Evolutionary conservation across 2,329 filamentous ascomycete genomes (phyloP).

Genomic region (Epichloe coenophiala): DNA sequence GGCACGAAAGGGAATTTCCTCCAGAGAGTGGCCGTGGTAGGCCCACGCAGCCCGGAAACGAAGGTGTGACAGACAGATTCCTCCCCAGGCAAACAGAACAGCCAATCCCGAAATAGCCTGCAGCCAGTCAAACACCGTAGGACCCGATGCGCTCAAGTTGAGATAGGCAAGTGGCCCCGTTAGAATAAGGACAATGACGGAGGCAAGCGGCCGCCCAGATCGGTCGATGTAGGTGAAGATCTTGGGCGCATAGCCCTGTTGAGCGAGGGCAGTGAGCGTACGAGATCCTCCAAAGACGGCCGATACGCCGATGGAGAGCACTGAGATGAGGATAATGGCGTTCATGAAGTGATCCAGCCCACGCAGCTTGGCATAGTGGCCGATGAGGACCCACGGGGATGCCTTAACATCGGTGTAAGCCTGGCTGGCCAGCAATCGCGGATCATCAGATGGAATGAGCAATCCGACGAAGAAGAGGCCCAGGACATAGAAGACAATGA

Average conservation of each 20-base stretch:
- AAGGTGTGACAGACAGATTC: slow-evolving; percentile 51
- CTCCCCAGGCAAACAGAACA: slow-evolving; percentile 52
- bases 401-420: slow-evolving; percentile 28
- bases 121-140: slow-evolving; percentile 48
- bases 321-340: slow-evolving; percentile 37
- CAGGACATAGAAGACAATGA: slow-evolving; percentile 36
- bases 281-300: slow-evolving; percentile 41
- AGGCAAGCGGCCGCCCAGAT: slow-evolving; percentile 35
- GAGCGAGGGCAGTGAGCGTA: slow-evolving; percentile 40
- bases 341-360: slow-evolving; percentile 41
- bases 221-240: slow-evolving; percentile 40
- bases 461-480: slow-evolving; percentile 36
- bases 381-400: slow-evolving; percentile 39
- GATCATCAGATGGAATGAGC: slow-evolving; percentile 28
- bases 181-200: slow-evolving; percentile 30
- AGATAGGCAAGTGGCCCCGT: slow-evolving; percentile 36
- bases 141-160: slow-evolving; percentile 30
- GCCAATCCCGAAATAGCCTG: slow-evolving; percentile 49
- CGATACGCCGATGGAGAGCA: slow-evolving; percentile 41
- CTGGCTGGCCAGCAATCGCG: slow-evolving; percentile 28
- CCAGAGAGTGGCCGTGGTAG: slow-evolving; percentile 41
- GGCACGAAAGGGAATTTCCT: slow-evolving; percentile 52
- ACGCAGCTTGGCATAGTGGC: slow-evolving; percentile 30
- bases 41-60: slow-evolving; percentile 52
- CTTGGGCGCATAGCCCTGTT: slow-evolving; percentile 41